Percentiles rank a stretch among this genome's conserved stretches.
Evolutionary conservation across 2,329 filamentous ascomycete species (phyloP).

Genomic region (Teratosphaeria zuluensis): DNA sequence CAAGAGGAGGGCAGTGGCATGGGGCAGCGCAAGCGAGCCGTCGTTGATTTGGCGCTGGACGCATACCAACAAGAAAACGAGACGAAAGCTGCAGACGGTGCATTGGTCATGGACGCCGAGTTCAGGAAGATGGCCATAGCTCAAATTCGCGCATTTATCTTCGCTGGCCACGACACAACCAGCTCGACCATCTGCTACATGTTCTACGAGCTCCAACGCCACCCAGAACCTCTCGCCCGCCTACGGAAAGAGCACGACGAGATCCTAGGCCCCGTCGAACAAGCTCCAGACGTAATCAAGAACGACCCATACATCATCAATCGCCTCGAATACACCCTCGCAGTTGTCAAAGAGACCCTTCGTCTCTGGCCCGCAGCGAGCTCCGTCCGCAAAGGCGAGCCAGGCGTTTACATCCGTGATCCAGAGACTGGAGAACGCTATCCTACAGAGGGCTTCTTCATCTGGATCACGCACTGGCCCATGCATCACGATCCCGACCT

Average conservation of each 20-base stretch:
- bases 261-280: constrained; percentile 35
- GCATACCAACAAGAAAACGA: constrained; percentile 23
- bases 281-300: constrained; percentile 28
- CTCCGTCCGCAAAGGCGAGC: constrained; percentile 26
- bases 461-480: constrained; percentile 37
- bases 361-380: constrained; percentile 41
- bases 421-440: constrained; percentile 33
- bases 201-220: constrained; percentile 29
- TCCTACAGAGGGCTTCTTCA: constrained; percentile 34
- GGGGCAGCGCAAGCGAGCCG: constrained; percentile 17
- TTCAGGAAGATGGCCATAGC: constrained; percentile 27
- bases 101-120: constrained; percentile 21
- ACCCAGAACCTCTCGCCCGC: constrained; percentile 23
- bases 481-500: constrained; percentile 20
- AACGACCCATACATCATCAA: constrained; percentile 39
- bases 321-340: constrained; percentile 41
- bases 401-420: constrained; percentile 30
- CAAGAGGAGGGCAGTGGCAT: background rate
- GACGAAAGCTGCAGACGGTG: constrained; percentile 22
- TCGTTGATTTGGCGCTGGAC: constrained; percentile 26
- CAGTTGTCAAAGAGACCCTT: constrained; percentile 45
- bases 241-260: constrained; percentile 42
- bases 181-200: constrained; percentile 26
- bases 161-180: constrained; percentile 36
- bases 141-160: constrained; percentile 32